Evolutionary conservation across 163 green algal genomes (phyloP), one percentile per base, ranked within the genome.

Genomic region (Picocystis sp.): DNA sequence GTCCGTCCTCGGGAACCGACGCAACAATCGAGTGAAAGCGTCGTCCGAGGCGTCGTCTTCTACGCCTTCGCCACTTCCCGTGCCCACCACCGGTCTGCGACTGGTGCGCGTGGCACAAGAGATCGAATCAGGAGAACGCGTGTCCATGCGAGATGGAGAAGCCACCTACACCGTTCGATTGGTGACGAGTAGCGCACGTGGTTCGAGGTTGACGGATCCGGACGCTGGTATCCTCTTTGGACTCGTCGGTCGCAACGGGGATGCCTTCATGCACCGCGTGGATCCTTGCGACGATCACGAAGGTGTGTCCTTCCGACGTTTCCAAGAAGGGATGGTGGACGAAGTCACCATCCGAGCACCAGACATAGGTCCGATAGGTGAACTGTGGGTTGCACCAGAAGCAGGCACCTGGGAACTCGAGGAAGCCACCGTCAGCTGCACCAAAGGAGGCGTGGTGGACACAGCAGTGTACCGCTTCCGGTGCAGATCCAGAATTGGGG

Each of bases 341-440:
- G 77, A 82, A 65, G 64, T 78, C 46, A 44, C 15, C 22, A 74
- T 87, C 47, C 25, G 77, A 15, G 73, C 68, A 0, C 75, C 74
- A 3, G 81, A 92, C 58, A 69, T 92, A 45, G 81, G 81, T 1
- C 66, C 67, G 11, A 62, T 92, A 45, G 50, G 61, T n/a, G 76
- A 58, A 5, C 49, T 92, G 13, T 52, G 87, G 46, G 61, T 92
- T 19, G 81, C 64, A 8, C 73, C 78, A 13, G 75, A 92, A 59
- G 35, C 50, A 6, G 81, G 80, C 47, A 73, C 50, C 35, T 92
- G 81, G 81, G 43, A 61, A 22, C 65, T 76, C 22, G 67, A 84
- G 21, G 81, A 92, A 58, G 57, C 81, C 17, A 71, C 76, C n/a
- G 74, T 90, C 1, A 57, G 22, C 1, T 81, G 69, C 11, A 5